A percentile compares a stretch with the other conserved stretches of the same genome.
Conservation (phyloP, 2,329 filamentous ascomycete genomes). For the Helotiales sp. region DNA sequence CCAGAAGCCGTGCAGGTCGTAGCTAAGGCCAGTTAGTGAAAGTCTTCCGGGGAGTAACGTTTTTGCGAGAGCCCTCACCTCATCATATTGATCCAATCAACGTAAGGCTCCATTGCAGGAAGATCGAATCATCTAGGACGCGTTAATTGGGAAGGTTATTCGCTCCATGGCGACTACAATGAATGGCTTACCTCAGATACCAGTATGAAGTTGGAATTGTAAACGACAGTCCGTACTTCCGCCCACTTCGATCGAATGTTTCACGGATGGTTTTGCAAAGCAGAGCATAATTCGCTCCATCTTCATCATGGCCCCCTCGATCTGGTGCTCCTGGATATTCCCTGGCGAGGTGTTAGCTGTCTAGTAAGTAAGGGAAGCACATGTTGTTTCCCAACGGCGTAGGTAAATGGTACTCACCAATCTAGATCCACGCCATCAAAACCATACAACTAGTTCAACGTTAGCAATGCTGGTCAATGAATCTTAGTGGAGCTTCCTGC, state of each 20-base stretch:
- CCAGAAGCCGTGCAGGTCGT: background rate
- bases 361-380: no score
- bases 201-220: slow-evolving; percentile 32
- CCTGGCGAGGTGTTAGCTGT: slow-evolving; percentile 32
- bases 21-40: background rate
- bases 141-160: background rate
- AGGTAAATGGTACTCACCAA: slow-evolving; percentile 35
- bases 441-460: slow-evolving; percentile 31
- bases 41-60: background rate
- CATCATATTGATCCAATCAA: background rate
- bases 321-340: slow-evolving; percentile 39
- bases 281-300: slow-evolving; percentile 36
- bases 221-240: slow-evolving; percentile 38
- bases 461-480: background rate
- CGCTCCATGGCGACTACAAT: background rate
- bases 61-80: background rate
- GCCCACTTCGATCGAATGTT: slow-evolving; percentile 28
- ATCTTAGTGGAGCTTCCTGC: background rate
- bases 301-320: slow-evolving; percentile 37
- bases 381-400: no score
- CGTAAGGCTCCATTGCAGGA: background rate
- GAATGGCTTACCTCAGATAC: slow-evolving; percentile 10
- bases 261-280: slow-evolving; percentile 18
- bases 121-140: background rate
- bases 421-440: slow-evolving; percentile 49